Base-by-base conservation (phyloP, 305 asterid genomes). In the Caryopteris hybrid region DNA sequence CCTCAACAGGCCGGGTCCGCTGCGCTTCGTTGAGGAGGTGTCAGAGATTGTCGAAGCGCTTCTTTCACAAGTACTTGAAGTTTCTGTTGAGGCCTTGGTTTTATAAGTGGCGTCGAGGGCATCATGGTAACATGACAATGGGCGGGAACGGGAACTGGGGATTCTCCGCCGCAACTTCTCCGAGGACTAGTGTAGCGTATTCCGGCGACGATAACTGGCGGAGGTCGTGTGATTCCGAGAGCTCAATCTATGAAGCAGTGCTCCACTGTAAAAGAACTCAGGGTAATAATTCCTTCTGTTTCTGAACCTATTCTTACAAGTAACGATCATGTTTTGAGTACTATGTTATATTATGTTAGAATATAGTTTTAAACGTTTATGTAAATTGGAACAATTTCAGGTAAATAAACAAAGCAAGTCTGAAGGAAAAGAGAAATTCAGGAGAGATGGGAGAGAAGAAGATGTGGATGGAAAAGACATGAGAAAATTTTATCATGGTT, bases 251-350 rank as follows among this genome's bases (percentile, higher is more conserved):
- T 70, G 97, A 91, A 77, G 97, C 97, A 5, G 95, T 91, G 22
- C 92, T 88, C 29, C 97, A 91, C 48, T 91, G 97, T 77, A 91
- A 91, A 71, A 86, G 82, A 85, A 91, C 89, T 60, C 84, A 77
- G 39, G 88, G 95, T 84, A 75, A 7, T 31, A 8, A 1, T 18
- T 47, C 8, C 11, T 0, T 4, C 6, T n/a, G n/a, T n/a, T n/a
- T n/a, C n/a, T n/a, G n/a, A n/a, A n/a, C n/a, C n/a, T n/a, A n/a
- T n/a, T n/a, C n/a, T n/a, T n/a, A n/a, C n/a, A n/a, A n/a, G n/a
- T n/a, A n/a, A n/a, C n/a, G n/a, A n/a, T n/a, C n/a, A n/a, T n/a
- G n/a, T n/a, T n/a, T n/a, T n/a, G n/a, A n/a, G n/a, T n/a, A n/a
- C n/a, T n/a, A n/a, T n/a, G 12, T 12, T 0, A 38, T 2, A 38